Base-by-base conservation (phyloP, 1,284 basidiomycete species). In the Phellopilus nigrolimitatus region DNA sequence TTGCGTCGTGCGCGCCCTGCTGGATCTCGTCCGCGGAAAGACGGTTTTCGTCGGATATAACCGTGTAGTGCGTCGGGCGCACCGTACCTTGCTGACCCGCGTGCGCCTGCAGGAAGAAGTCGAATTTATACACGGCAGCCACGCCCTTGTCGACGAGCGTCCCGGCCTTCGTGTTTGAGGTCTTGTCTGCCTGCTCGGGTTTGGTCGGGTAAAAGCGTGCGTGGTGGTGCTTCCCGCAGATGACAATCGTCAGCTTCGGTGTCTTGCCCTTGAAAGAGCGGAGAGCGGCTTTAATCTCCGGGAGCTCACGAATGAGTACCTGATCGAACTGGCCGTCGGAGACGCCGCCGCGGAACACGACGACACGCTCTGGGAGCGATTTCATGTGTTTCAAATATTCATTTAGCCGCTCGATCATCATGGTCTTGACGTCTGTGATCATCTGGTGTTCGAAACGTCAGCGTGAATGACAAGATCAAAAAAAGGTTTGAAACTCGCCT, bases 201-300 rank as follows among this genome's bases (percentile, higher is more conserved):
- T 72, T 64, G 0, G 78, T 77, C 0, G 85, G 73, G 64, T 72
- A 85, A 62, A 84, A 80, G 34, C 80, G 76, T 0, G 86, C 81
- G 60, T 91, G 79, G 60, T 91, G 89, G 0, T 88, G 78, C 65
- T 91, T 91, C 6, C 85, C 85, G 61, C 85, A 89, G 48, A 90
- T 75, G 54, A 86, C 69, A 60, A 89, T 87, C 6, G 83, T 81
- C 7, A 91, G 61, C 41, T 73, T 71, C 0, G 87, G 89, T 17
- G 64, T 63, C 61, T 87, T 89, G 1, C 67, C 63, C 15, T 66
- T 71, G 39, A 86, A 66, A 49, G 71, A 74, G 59, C 73, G 68
- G 67, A 84, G 84, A 0, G 85, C 80, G 1, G 71, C 68, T 6
- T 72, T 61, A 17, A 88, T 74, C 55, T 76, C 71, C 0, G 73